phyloP scores from a whole-genome alignment of 2,329 filamentous ascomycete genomes.

The Mycosphaerelloides madeirae region DNA sequence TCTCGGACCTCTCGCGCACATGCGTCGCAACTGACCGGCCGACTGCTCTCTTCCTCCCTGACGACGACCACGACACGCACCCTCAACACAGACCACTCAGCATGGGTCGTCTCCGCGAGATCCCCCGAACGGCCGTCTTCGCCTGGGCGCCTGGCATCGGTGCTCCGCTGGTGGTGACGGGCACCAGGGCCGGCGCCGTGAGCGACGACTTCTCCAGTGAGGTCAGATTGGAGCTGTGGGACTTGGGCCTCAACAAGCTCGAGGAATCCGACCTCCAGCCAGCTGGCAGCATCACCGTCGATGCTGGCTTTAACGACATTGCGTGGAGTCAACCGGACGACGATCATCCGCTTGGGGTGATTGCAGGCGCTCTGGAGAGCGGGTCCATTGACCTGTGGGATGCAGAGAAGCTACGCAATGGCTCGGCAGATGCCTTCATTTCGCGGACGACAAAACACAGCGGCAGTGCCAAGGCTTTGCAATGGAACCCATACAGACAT shows the following conservation, averaged over 20 bases:
- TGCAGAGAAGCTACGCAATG: constrained; percentile 60
- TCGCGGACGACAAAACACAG: constrained; percentile 85
- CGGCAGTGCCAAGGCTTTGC: constrained; percentile 85
- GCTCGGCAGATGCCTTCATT: constrained; percentile 65
- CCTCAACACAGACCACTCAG: constrained; percentile 14
- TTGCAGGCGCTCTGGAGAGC: constrained; percentile 92
- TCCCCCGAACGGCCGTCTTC: constrained; percentile 93
- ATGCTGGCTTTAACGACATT: constrained; percentile 95
- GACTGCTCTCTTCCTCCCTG: too few species aligned
- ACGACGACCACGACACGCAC: neutral
- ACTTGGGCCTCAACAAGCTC: constrained; percentile 74
- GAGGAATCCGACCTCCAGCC: constrained; percentile 81
- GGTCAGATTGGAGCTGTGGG: constrained; percentile 94
- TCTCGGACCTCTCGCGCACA: too few species aligned
- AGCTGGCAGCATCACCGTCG: constrained; percentile 74
- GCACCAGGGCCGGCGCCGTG: constrained; percentile 89
- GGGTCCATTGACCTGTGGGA: constrained; percentile 93
- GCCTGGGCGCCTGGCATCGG: constrained; percentile 84
- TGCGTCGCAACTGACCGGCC: too few species aligned
- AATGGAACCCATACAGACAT: constrained; percentile 91
- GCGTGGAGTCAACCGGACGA: constrained; percentile 83
- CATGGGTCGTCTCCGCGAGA: constrained; percentile 96
- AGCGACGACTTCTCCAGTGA: constrained; percentile 97
- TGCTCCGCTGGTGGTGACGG: constrained; percentile 81
- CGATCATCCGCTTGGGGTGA: constrained; percentile 76